phyloP scores from a whole-genome alignment of 176 grass and related monocot genomes.

The Triticum timopheevii region DNA sequence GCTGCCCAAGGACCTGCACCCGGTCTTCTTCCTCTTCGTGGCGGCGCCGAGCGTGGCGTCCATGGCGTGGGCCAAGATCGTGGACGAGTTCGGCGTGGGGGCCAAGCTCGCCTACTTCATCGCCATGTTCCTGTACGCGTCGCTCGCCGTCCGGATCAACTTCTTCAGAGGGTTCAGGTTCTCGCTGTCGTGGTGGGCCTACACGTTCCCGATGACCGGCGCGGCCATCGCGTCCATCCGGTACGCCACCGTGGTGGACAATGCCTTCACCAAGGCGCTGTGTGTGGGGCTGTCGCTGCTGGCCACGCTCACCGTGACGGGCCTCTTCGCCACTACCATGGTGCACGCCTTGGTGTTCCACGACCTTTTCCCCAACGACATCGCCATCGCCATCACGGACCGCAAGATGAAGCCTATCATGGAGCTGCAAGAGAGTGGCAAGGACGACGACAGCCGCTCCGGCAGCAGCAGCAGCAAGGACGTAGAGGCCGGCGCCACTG shows the following conservation, averaged over 20 bases:
- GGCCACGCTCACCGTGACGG: conserved; percentile 53
- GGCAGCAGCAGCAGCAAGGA: conserved; percentile 21
- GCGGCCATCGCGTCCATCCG: conserved; percentile 73
- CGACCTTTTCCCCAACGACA: conserved; percentile 91
- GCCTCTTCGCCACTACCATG: conserved; percentile 54
- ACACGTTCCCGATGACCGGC: conserved; percentile 94
- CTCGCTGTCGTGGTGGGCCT: conserved; percentile 95
- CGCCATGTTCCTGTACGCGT: conserved; percentile 88
- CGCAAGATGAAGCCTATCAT: conserved; percentile 46
- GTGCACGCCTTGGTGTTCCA: conserved; percentile 62
- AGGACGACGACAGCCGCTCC: not conserved
- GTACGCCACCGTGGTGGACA: conserved; percentile 71
- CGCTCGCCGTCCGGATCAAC: conserved; percentile 84
- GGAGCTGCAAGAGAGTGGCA: conserved; percentile 26
- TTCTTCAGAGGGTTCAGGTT: conserved; percentile 89
- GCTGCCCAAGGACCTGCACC: conserved; percentile 87
- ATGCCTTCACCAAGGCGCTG: conserved; percentile 50
- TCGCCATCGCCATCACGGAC: conserved; percentile 80
- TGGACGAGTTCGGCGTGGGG: conserved; percentile 53
- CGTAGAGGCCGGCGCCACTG: conserved; percentile 14
- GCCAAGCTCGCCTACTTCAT: conserved; percentile 67
- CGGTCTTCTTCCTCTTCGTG: conserved; percentile 95
- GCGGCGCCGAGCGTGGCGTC: conserved; percentile 80
- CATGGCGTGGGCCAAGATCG: conserved; percentile 85
- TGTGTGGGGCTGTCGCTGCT: conserved; percentile 50